Evolutionary conservation across 2,329 filamentous ascomycete species (phyloP).

Genomic region (Alternaria rosae): DNA sequence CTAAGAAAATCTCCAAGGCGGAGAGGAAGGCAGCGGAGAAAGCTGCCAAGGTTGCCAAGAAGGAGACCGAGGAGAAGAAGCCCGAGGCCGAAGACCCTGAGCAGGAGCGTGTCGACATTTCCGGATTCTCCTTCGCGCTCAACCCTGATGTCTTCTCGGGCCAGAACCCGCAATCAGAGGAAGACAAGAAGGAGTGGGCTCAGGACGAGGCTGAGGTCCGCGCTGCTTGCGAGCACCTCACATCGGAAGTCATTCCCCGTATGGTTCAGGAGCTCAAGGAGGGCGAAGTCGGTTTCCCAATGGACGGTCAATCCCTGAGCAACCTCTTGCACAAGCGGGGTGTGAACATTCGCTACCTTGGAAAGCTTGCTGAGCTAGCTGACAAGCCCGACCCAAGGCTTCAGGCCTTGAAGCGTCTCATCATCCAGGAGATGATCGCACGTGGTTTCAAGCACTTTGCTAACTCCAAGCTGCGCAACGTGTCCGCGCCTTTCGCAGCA

Average conservation of each 20-base stretch:
- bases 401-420: slow-evolving; percentile 76
- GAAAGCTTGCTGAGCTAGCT: slow-evolving; percentile 76
- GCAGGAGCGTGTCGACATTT: slow-evolving; percentile 81
- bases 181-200: slow-evolving; percentile 83
- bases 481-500: slow-evolving; percentile 81
- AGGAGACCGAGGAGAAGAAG: slow-evolving; percentile 23
- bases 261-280: slow-evolving; percentile 87
- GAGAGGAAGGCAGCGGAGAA: slow-evolving; percentile 30
- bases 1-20: slow-evolving; percentile 28
- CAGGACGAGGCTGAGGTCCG: slow-evolving; percentile 90
- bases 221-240: slow-evolving; percentile 80
- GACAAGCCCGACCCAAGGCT: slow-evolving; percentile 69
- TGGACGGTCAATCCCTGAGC: slow-evolving; percentile 94
- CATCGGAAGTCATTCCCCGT: slow-evolving; percentile 79
- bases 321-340: slow-evolving; percentile 93
- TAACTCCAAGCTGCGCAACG: slow-evolving; percentile 77
- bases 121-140: slow-evolving; percentile 83
- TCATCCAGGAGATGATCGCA: slow-evolving; percentile 91
- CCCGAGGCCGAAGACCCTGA: slow-evolving; percentile 42
- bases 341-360: slow-evolving; percentile 97
- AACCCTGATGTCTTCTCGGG: slow-evolving; percentile 97
- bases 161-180: slow-evolving; percentile 86
- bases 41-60: slow-evolving; percentile 19
- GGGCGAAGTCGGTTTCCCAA: slow-evolving; percentile 94
- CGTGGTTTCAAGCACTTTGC: slow-evolving; percentile 94